Evolutionary conservation across 176 grass and related monocot species (phyloP), one percentile per base, ranked within the genome.

Genomic region (Phoenix roebelenii): DNA sequence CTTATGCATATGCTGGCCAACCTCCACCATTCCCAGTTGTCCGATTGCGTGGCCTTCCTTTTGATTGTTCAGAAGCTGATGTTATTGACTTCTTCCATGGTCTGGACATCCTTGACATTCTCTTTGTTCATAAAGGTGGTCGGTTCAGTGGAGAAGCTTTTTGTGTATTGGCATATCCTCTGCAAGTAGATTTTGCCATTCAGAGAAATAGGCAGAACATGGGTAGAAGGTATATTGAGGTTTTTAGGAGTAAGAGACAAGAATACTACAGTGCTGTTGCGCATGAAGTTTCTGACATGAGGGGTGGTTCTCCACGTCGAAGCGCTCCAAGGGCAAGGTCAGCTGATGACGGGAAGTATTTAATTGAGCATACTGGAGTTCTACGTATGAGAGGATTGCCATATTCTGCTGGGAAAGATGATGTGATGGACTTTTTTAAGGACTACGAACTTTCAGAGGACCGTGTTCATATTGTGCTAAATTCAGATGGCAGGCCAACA

Each of bases 121-220:
- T 82, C 5, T 75, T 82, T 22, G 56, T 82, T n/a, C 74, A 82
- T 24, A 82, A 82, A 29, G 58, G 55, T 49, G 79, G 79, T 14
- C 72, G 79, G 2, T 82, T 82, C 28, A 56, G 50, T 17, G 79
- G 79, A 9, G 79, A 82, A 22, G 79, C 72, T 23, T 82, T 66
- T 22, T 64, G 62, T 22, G 60, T 82, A 7, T 24, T 82, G 50
- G 67, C 79, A 18, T 77, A 75, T 22, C 50, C 67, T 22, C 20
- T 76, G 50, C 79, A 82, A 59, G 74, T 77, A 15, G 74, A 77
- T n/a, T 67, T 76, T 35, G 72, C 73, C 23, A 54, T 82, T 22
- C 79, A 72, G 16, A 51, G 67, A 22, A 75, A 76, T 29, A 54
- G 67, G 1, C 73, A 77, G 25, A 76, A 77, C 79, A 82, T 82